phyloP scores from a whole-genome alignment of 2,329 filamentous ascomycete species.

The Colletotrichum incanum region DNA sequence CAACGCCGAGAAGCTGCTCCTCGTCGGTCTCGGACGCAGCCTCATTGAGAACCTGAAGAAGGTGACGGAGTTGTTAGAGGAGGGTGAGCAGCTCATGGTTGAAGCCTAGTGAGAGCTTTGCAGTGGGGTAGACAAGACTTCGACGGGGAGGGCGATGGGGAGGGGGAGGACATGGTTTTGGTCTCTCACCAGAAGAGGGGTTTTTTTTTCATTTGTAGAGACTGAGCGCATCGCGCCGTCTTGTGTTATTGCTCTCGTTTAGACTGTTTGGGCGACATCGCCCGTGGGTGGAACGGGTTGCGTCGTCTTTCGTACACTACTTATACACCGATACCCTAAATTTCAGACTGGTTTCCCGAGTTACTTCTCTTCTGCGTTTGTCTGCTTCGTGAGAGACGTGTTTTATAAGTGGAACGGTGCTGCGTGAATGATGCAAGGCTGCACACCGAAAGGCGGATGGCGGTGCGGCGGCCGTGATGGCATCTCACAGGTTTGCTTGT shows the following conservation, averaged over 20 bases:
- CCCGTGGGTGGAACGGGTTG: background rate
- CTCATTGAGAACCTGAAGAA: slow-evolving; percentile 88
- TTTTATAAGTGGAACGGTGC: background rate
- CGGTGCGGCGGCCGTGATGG: background rate
- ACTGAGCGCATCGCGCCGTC: background rate
- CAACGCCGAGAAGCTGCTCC: slow-evolving; percentile 94
- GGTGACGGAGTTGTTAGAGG: slow-evolving; percentile 90
- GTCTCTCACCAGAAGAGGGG: background rate
- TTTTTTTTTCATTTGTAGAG: background rate
- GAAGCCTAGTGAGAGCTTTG: slow-evolving; percentile 61
- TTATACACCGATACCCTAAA: slow-evolving; percentile 23
- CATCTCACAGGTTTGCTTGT: background rate
- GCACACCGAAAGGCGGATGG: background rate
- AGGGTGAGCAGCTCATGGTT: slow-evolving; percentile 91
- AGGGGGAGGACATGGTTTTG: background rate
- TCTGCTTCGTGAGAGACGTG: too few species aligned
- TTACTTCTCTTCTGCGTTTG: background rate
- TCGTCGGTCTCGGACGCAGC: slow-evolving; percentile 88
- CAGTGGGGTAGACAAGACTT: background rate
- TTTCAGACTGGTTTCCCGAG: background rate
- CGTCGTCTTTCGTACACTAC: slow-evolving; percentile 6
- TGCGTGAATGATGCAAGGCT: slow-evolving; percentile 32
- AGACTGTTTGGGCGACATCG: slow-evolving; percentile 7
- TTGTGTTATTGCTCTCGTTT: background rate
- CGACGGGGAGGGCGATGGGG: too few species aligned